Base-by-base conservation (phyloP, 2,329 filamentous ascomycete species). In the Lachnellula subtilissima region DNA sequence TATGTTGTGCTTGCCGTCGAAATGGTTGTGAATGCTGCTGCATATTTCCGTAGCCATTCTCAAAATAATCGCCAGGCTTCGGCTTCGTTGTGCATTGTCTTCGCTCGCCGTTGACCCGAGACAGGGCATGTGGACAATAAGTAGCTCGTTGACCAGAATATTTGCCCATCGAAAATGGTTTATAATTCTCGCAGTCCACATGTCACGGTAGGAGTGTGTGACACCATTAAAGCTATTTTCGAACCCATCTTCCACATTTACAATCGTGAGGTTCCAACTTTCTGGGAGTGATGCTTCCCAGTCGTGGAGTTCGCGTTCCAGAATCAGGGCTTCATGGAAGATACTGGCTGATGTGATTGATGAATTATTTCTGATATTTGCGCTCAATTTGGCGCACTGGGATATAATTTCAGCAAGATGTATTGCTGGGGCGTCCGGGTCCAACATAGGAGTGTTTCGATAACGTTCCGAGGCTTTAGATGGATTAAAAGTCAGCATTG, bases 101-200 rank as follows among this genome's bases (percentile, higher is more conserved):
- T 62, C 60, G 43, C 42, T 19, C 12, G 35, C 48, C n/a, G 50
- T 50, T 39, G 49, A 36, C 22, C 49, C 56, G 37, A 61, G 14
- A 5, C 48, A 46, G 8, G 28, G 51, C 36, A 62, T 19, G 50
- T 64, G 54, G 5, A 54, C 48, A 4, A 67, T 37, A 3, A 66
- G 43, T 5, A 62, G 36, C 42, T 67, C 58, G 35, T 66, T 66
- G 25, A 67, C 40, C 4, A 63, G 50, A 22, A 67, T 65, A 5
- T 65, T 48, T 15, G 49, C 45, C 61, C 61, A 65, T 28, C 64
- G 59, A 50, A 64, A 65, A 32, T 65, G 47, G 28, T 63, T 64
- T 42, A 57, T 64, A 22, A 65, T 56, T 53, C 62, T 58, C 7
- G 60, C 58, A n/a, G 51, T 55, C 66, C 67, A 66, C 4, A 61